Evolutionary conservation across 108 stramenopile species (phyloP).

Genomic region (Nannochloropsis salina): DNA sequence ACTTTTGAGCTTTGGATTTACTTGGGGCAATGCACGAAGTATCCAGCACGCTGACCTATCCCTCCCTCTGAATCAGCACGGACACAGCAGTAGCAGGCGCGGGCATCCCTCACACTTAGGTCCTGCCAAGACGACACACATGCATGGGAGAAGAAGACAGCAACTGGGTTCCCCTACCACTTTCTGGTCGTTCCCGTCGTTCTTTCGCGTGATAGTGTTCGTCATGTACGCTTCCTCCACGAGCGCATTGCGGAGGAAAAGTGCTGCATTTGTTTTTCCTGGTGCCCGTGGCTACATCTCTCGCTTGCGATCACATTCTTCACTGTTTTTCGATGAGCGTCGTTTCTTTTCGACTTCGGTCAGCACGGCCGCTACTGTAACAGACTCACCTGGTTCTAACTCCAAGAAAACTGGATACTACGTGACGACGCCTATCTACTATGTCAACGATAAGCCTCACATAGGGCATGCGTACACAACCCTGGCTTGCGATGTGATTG

Average conservation of each 20-base stretch:
- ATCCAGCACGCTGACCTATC: no score
- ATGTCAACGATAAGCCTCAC: constrained; percentile 96
- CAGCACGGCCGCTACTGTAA: not conserved
- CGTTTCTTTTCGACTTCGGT: not conserved
- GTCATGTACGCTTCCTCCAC: not conserved
- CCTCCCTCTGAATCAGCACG: not conserved
- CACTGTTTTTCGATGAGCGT: not conserved
- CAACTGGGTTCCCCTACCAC: not conserved
- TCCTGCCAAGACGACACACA: not conserved
- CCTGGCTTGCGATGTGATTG: constrained; percentile 86
- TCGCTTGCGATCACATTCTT: not conserved
- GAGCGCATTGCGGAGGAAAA: not conserved
- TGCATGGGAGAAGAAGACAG: not conserved
- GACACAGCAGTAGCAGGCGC: not conserved
- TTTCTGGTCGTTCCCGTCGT: not conserved
- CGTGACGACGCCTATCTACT: constrained; percentile 94
- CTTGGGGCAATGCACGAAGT: no score
- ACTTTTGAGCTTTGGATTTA: no score
- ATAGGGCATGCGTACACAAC: constrained; percentile 98
- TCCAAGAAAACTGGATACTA: constrained; percentile 24
- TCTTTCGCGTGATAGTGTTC: not conserved
- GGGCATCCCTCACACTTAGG: not conserved
- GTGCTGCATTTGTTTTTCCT: not conserved
- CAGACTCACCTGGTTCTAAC: not conserved
- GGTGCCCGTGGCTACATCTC: not conserved